Base-by-base conservation (phyloP, 2,329 filamentous ascomycete species). In the Fusarium sp. region DNA sequence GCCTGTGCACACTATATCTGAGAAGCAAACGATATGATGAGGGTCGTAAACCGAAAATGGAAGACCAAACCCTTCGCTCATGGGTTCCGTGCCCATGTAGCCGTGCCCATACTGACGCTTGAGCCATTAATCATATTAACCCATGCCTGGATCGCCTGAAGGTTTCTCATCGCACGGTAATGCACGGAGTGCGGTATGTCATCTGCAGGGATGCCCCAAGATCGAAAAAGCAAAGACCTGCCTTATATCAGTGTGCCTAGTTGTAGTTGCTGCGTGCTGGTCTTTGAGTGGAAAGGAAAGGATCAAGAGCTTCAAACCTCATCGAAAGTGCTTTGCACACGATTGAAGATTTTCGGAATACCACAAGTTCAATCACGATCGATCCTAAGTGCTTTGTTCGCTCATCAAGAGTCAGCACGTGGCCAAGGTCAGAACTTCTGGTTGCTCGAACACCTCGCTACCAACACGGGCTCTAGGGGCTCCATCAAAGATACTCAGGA, bases 1-100 rank as follows among this genome's bases (percentile, higher is more conserved):
- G 70, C 28, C 55, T 47, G 24, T 36, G 63, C 24, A 32, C 50
- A 42, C 66, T 63, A 26, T 70, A 63, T 63, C 42, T 51, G 42
- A 66, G 55, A 53, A 62, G 35, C 42, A 65, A 59, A 69, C 66
- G 65, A 62, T 42, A 73, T 66, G 41, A 70, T 59, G 62, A 58
- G 59, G 50, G 64, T 53, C 56, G 39, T 36, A 57, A 58, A 47
- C 53, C 54, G 47, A 53, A 55, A 48, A 55, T 30, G 42, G 47
- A 53, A 42, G 45, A 41, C 36, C 51, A 38, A n/a, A 32, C 39
- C 54, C 48, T 38, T 20, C 56, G 65, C 38, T 28, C 30, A 32
- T 66, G 47, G 47, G 47, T 18, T 51, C 39, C 42, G 32, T 54
- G 51, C 32, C 35, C 51, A 28, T 28, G 51, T 28, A 17, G 26